phyloP scores from a whole-genome alignment of 208 protist species.

The Phytomonas sp. region DNA sequence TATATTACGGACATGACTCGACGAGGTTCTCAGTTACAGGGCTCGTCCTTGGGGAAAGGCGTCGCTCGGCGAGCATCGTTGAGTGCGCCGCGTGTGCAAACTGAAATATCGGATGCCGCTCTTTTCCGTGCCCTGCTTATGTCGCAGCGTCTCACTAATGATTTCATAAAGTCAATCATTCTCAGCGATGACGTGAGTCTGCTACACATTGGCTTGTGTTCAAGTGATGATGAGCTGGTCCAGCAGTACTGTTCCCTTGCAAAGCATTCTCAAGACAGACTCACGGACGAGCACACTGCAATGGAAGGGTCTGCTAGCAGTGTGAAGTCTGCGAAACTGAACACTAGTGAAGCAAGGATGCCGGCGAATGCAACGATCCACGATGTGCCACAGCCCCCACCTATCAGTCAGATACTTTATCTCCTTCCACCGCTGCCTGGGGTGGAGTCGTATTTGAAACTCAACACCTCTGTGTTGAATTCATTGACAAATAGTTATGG shows the following conservation, averaged over 20 bases:
- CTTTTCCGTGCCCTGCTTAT: slow-evolving; percentile 7
- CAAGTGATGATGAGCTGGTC: slow-evolving; percentile 65
- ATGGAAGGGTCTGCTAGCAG: not conserved
- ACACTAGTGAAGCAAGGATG: not conserved
- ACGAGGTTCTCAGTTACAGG: not conserved
- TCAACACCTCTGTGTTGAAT: not conserved
- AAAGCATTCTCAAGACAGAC: not conserved
- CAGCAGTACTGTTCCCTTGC: slow-evolving; percentile 20
- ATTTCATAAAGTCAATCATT: slow-evolving; percentile 14
- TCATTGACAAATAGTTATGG: not conserved
- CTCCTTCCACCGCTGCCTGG: not conserved
- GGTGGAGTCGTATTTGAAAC: not conserved
- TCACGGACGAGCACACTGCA: not conserved
- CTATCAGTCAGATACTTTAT: not conserved
- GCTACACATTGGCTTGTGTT: slow-evolving; percentile 66
- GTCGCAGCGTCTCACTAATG: slow-evolving; percentile 5
- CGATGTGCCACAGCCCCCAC: not conserved
- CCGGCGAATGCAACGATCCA: not conserved
- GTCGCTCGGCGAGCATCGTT: not conserved
- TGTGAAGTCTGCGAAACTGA: not conserved
- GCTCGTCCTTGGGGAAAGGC: not conserved
- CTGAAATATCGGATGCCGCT: slow-evolving; percentile 1
- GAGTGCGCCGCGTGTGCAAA: not conserved
- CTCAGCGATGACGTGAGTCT: slow-evolving; percentile 69
- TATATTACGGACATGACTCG: not conserved